Evolutionary conservation across 805 yeast species (phyloP), one percentile per base, ranked within the genome.

Genomic region (Tetrapisispora taiwanensis): DNA sequence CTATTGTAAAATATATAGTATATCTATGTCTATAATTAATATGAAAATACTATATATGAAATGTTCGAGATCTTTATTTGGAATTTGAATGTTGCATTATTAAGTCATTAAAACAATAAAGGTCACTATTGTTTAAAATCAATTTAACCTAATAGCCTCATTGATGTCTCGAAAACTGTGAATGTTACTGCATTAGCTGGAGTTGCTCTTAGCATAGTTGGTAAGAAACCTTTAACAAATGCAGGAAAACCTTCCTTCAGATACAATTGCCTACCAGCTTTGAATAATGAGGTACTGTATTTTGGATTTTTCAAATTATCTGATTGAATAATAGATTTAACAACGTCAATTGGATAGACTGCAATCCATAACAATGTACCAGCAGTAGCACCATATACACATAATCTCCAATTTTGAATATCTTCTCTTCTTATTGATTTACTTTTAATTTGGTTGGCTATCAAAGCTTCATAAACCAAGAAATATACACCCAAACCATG

Each of bases 111-210:
- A 6, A 22, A 6, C 26, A 22, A 22, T 22, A 28, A 10, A 28
- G 7, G 14, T 7, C n/a, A n/a, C n/a, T 3, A n/a, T n/a, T n/a
- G n/a, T 9, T n/a, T 31, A 4, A n/a, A 4, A 22, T 13, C 3
- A 8, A 7, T 22, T 52, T 55, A 76, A 3, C 75, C 77, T 66
- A 79, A 59, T 13, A 57, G 32, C 66, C 95, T 78, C 84, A 89
- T 82, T 4, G 95, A 84, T 41, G 83, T 66, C 65, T 92, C 99
- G 62, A 92, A 92, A 2, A 94, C 88, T 36, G 87, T 82, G 67
- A 92, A 92, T 0, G 98, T 94, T 27, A 94, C 95, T 35, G 95
- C 99, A 61, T 92, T 94, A 3, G 94, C 98, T 0, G 98, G 98
- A 3, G 95, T 95, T 41, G 99, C 97, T 67, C 99, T 82, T 51